Evolutionary conservation across 1,284 basidiomycete species (phyloP), one percentile per base, ranked within the genome.

Genomic region (Ceratobasidium sp.): DNA sequence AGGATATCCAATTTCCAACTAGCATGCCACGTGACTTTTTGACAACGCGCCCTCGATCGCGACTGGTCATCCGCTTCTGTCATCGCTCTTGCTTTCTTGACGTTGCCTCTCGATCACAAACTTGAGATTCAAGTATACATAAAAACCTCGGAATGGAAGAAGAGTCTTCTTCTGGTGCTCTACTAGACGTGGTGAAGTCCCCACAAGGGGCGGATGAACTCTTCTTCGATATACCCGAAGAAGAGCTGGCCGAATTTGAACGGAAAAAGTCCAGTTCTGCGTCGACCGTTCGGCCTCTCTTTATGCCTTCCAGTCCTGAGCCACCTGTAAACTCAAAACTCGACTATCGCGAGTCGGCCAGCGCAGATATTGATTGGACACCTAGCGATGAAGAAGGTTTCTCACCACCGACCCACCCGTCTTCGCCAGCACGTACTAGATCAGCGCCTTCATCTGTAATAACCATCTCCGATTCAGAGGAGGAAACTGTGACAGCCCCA

Each of bases 381-480:
- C 65, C 65, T 16, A 69, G 52, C n/a, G 53, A 69, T 8, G 65
- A 58, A 1, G 65, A 58, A 23, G 12, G 52, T 21, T 28, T 41
- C 23, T 58, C 50, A 23, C 32, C 52, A 1, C 50, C 41, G 28
- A 48, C 62, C 2, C 65, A 41, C 14, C 36, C 53, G 46, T n/a
- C 65, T 45, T 69, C 64, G 9, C 36, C 48, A 3, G 26, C 48
- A 18, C 50, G 18, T 39, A 57, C 64, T 21, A 55, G 39, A 28
- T 67, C 64, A 43, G 64, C 50, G 1, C 64, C 64, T 1, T 55
- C 64, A 8, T 67, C 65, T 28, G 28, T 72, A 8, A 59, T 72
- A 30, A 72, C 61, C 18, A 64, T 72, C 8, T 67, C 71, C 8
- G 71, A 72, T 23, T 64, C 61, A 28, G 71, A 72, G 61, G 71